Base-by-base conservation (phyloP, 139 green algal species). In the Dunaliella primolecta region DNA sequence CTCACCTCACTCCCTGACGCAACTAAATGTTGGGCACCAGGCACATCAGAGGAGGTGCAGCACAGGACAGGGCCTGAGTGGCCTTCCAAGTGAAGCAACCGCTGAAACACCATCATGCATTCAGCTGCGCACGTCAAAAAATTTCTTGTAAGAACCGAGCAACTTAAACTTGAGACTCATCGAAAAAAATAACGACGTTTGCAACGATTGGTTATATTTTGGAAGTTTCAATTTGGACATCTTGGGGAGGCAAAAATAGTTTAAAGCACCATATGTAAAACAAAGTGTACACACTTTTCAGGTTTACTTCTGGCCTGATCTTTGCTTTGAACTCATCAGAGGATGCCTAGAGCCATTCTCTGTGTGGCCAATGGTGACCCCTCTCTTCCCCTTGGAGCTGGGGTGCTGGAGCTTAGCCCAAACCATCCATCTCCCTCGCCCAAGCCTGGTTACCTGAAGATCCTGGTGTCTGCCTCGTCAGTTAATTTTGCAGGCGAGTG, bases 401-500 rank as follows among this genome's bases (percentile, higher is more conserved):
- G 88, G 20, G 81, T 89, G 2, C 74, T 91, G 3, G 35, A 77
- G 20, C 36, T 90, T 0, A n/a, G 55, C 32, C 32, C 87, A 27
- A 35, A 86, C 23, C n/a, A 79, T 1, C 77, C 84, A 0, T 24
- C 24, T 1, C 87, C 87, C 0, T 31, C 36, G n/a, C 71, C 89
- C 21, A 24, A 82, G 32, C 72, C 86, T 11, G 88, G 85, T 27
- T 57, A 80, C 2, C 86, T 94, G 3, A 74, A 89, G 2, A 89
- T 95, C 15, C 82, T 82, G 2, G 86, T 94, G 1, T 27, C 81
- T 1, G 87, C 92, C 11, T 90, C 91, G 0, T 86, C 83, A 34
- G 82, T 97, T 20, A 96, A 97, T 78, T 97, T 96, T 81, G 91
- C 95, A 2, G 95, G 98, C 74, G 88, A 88, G 0, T 84, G 97